phyloP scores from a whole-genome alignment of 805 yeast species.

The Pichia cephalocereana region DNA sequence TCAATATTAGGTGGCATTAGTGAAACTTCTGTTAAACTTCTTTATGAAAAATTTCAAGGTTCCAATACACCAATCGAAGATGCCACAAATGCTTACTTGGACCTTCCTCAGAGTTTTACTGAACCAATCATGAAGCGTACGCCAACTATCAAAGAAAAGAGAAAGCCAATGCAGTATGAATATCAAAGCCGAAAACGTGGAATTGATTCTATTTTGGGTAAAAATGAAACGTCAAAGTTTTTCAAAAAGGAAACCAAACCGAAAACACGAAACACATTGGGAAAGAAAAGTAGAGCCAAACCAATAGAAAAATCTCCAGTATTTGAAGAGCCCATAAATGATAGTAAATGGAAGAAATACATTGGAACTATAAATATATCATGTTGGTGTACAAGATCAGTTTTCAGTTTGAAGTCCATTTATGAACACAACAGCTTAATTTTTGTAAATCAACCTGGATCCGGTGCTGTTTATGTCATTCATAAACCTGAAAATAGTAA shows the following conservation, averaged over 20 bases:
- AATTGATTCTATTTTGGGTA: background rate
- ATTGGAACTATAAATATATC: constrained; percentile 53
- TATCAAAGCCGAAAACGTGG: constrained; percentile 3
- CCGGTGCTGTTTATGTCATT: constrained; percentile 21
- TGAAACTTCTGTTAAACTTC: constrained; percentile 10
- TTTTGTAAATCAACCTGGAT: constrained; percentile 12
- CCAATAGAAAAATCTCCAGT: background rate
- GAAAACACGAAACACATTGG: background rate
- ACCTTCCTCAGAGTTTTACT: constrained; percentile 11
- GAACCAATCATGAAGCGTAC: no score
- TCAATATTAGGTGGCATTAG: constrained; percentile 18
- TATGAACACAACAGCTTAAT: constrained; percentile 29
- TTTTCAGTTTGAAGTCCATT: constrained; percentile 32
- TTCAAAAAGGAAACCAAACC: background rate
- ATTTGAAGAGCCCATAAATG: background rate
- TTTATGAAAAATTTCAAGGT: constrained; percentile 23
- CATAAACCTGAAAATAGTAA: constrained; percentile 10
- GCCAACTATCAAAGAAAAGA: background rate
- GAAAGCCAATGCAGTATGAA: background rate
- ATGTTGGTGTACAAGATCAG: constrained; percentile 69
- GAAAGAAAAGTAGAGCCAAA: background rate
- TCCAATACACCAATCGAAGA: constrained; percentile 23
- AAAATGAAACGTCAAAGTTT: background rate
- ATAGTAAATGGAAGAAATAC: constrained; percentile 25
- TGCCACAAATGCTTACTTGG: constrained; percentile 35